Base-by-base conservation (phyloP, 345 rosid genomes). In the Eucalyptus sp. region DNA sequence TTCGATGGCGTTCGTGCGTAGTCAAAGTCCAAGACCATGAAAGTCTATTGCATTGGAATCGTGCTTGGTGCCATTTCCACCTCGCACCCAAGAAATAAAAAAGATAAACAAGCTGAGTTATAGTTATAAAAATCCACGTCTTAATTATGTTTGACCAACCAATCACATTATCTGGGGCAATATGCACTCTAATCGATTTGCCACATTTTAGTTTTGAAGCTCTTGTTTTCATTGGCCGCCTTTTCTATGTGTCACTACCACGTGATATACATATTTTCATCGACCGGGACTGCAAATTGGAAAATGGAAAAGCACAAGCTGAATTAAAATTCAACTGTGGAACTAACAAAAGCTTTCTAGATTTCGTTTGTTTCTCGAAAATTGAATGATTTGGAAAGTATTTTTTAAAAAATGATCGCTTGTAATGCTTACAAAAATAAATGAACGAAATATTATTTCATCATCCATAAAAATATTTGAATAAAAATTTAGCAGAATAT, bases 371-470 rank as follows among this genome's bases (percentile, higher is more conserved):
- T 18, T 20, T 10, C 2, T 0, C 2, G 1, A 11, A 76, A 76
- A 37, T 37, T 41, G 3, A 37, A 10, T 37, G 0, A 76, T 37
- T 1, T 41, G 0, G 0, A 41, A 37, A 18, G 1, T 20, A 5
- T 20, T 20, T 37, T 37, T 18, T 0, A 2, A 4, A 31, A 68
- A 33, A 71, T 71, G 2, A 10, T 10, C 0, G 0, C 3, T 10
- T 8, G 1, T 17, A 17, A 0, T 0, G 0, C 1, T 3, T 76
- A 0, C 3, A 71, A 76, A 76, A 76, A 37, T 76, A 76, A 33
- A 41, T 41, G 0, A 20, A 76, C 1, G 0, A 8, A 66, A 29
- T 13, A 64, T 64, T 3, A n/a, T 13, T 4, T 64, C 2, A 31
- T 66, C 6, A 5, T 66, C 2, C 4, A 31, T 31, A 8, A 31